Evolutionary conservation across 2,329 filamentous ascomycete species (phyloP), one percentile per base, ranked within the genome.

Genomic region (Sclerotinia sclerotiorum): DNA sequence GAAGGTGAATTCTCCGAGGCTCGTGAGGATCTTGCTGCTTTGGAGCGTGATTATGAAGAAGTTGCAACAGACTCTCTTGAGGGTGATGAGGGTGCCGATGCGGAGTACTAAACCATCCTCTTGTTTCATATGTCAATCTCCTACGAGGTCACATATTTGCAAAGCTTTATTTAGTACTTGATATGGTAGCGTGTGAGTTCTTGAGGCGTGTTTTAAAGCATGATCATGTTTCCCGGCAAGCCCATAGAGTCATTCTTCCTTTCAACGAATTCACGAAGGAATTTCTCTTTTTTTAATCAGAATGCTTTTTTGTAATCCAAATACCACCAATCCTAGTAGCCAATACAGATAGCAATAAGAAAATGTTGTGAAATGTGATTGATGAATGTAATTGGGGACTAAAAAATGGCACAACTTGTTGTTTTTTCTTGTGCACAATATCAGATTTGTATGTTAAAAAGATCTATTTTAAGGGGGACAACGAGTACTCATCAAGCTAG

Each of bases 1-100:
- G 87, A 89, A 77, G 87, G 87, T 72, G 87, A 90, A 77, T 89
- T 89, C 79, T 84, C 82, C 35, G 87, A 90, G 77, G 87, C 87
- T 49, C 82, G 87, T 74, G 87, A 89, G 79, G 87, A 89, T 78
- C 79, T 90, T 70, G 87, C 87, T 58, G 87, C 87, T 48, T 78
- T 89, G 61, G 87, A 89, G 80, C 86, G 85, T 77, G 87, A 89
- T 74, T 89, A 89, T 73, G 86, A 87, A 77, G 87, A 88, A 79
- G 86, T 88, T 73, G 86, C 85, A 67, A 82, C 79, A 69, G 86
- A 88, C 76, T 77, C 75, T 68, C 75, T 84, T 66, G 85, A 86
- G 27, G 79, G 79, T 42, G 84, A 83, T 60, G 81, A 77, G 63
- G 78, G 75, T 48, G 84, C 86, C 76, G 93, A 96, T 83, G 91